These are phyloP conservation scores for Blastobotrys capitulatus DNA, from an alignment of 1,139 yeast species.

Conservation along the genomic window DNA sequence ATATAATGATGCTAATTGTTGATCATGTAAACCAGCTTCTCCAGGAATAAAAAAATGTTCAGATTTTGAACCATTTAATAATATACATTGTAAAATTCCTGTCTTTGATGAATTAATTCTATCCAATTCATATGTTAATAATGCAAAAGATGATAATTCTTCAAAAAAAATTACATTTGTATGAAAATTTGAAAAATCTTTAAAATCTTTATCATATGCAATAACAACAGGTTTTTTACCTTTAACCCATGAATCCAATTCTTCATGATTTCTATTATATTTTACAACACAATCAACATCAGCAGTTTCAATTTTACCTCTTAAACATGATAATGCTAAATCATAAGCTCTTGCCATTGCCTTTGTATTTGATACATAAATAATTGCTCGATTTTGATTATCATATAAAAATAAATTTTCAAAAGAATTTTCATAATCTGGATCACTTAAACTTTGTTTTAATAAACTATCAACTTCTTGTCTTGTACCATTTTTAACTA, in stretches of 20 bases:
- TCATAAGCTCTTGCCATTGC: background rate
- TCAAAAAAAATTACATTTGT: background rate
- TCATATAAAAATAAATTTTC: background rate
- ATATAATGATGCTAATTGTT: background rate
- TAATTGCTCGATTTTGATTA: background rate
- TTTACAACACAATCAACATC: background rate
- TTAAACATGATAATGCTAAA: background rate
- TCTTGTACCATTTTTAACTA: background rate
- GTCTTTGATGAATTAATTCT: background rate
- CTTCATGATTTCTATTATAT: background rate
- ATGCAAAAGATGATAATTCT: conserved; percentile 1
- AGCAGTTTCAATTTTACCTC: background rate
- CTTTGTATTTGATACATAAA: background rate
- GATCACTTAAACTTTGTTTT: background rate
- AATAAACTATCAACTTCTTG: background rate
- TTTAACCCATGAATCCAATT: background rate
- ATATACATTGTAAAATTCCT: background rate
- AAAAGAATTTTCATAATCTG: background rate
- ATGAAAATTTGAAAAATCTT: background rate
- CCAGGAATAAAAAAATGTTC: background rate
- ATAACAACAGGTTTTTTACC: background rate
- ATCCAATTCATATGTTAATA: background rate
- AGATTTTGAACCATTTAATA: background rate
- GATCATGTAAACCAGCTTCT: background rate
- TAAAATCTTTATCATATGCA: background rate